Evolutionary conservation across 805 yeast species (phyloP).

Genomic region (Nadsonia fulvescens): DNA sequence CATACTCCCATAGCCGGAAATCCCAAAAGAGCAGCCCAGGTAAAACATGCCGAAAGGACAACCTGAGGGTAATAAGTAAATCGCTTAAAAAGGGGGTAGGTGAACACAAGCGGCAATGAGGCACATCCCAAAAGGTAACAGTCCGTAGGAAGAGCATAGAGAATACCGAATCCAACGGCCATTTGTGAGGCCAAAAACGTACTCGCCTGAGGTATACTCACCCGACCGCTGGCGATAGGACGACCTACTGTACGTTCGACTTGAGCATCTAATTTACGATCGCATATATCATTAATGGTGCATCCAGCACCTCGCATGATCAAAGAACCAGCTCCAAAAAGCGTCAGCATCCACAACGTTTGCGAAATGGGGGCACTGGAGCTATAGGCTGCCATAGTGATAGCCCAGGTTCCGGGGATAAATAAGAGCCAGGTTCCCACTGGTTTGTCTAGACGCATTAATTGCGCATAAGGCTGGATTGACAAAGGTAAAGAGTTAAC

Average conservation of each 20-base stretch:
- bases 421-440: slow-evolving; percentile 80
- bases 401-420: slow-evolving; percentile 85
- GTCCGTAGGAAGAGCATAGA: slow-evolving; percentile 56
- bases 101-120: slow-evolving; percentile 59
- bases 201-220: slow-evolving; percentile 50
- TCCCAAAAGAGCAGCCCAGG: slow-evolving; percentile 89
- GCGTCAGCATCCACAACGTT: slow-evolving; percentile 40
- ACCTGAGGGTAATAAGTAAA: slow-evolving; percentile 93
- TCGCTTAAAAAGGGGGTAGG: slow-evolving; percentile 86
- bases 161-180: slow-evolving; percentile 49
- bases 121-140: slow-evolving; percentile 73
- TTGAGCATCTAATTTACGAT: slow-evolving; percentile 62
- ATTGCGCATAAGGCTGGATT: slow-evolving; percentile 78
- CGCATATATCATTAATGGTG: slow-evolving; percentile 80
- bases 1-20: slow-evolving; percentile 92
- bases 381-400: slow-evolving; percentile 70
- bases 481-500: slow-evolving; percentile 38
- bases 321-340: slow-evolving; percentile 71
- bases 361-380: slow-evolving; percentile 45
- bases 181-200: slow-evolving; percentile 59
- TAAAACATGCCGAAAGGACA: slow-evolving; percentile 61
- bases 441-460: slow-evolving; percentile 85
- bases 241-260: slow-evolving; percentile 80
- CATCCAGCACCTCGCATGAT: slow-evolving; percentile 98
- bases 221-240: slow-evolving; percentile 85